Evolutionary conservation across 2,329 filamentous ascomycete genomes (phyloP), one percentile per base, ranked within the genome.

Genomic region (Trichoderma gracile): DNA sequence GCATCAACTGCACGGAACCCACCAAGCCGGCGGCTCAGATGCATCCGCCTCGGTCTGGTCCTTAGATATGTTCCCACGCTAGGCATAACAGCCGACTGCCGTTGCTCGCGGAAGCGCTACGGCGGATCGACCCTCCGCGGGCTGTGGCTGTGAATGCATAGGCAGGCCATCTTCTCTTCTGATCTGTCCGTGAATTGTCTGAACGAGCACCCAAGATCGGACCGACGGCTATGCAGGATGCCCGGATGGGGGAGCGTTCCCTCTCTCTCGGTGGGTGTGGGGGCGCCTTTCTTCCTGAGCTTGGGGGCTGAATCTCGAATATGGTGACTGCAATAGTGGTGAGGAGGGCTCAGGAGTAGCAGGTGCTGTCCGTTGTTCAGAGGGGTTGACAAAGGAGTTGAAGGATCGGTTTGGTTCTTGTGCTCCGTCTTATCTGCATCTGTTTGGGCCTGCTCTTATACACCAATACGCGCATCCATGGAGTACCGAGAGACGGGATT

Each of bases 151-250:
- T 60, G 38, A 52, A 42, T 19, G 42, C 25, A 21, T 19, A 27
- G 57, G 57, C 38, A n/a, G n/a, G n/a, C 45, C 43, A 14, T 2
- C 10, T 23, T 43, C 45, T 43, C 54, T n/a, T 52, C 49, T 52
- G 25, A 52, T 52, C 25, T 33, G 49, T 19, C 49, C 40, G 25
- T 25, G 49, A 33, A 38, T 25, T 38, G 23, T 15, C 25, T 46
- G 25, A 14, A 12, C 10, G 33, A 12, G 33, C 33, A 14, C 27
- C 33, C 33, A 42, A 25, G 25, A 54, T 60, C 46, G 46, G 57
- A 60, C 54, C 57, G 58, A 23, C 49, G 58, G 58, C 46, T 53
- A 61, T 61, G 47, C 49, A 38, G 40, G 49, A 52, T 61, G 46
- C 33, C 46, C 40, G n/a, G n/a, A n/a, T 10, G 38, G 38, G 53